These are phyloP conservation scores for Zangia roseola DNA, from an alignment of 768 basidiomycete genomes.

Conservation along the genomic window DNA sequence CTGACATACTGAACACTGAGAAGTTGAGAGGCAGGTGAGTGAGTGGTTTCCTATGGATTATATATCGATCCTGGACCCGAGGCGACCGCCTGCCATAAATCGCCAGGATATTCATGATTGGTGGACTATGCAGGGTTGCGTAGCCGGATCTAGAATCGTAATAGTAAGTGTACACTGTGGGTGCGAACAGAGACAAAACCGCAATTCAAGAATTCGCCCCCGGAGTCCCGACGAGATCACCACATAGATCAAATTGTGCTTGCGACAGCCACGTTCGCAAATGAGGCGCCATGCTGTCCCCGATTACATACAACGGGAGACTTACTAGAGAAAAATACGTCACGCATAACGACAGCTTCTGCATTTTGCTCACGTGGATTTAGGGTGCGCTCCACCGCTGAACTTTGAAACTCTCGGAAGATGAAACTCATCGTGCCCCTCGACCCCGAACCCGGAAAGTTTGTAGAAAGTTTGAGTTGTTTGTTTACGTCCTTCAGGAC, in stretches of 20 bases:
- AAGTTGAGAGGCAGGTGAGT: neutral
- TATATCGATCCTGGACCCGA: conserved; percentile 4
- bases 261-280: conserved; percentile 20
- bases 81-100: conserved; percentile 13
- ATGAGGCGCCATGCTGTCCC: conserved; percentile 17
- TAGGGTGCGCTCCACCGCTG: neutral
- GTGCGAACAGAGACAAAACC: neutral
- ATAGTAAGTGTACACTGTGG: neutral
- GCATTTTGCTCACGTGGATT: neutral
- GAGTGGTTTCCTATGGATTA: neutral
- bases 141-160: conserved; percentile 8
- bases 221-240: neutral
- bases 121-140: neutral
- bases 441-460: no score
- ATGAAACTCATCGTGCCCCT: neutral
- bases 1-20: conserved; percentile 6
- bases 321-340: neutral
- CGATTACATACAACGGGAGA: conserved; percentile 2
- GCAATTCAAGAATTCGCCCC: neutral
- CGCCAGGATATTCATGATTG: neutral
- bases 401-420: neutral
- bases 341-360: neutral
- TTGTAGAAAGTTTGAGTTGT: neutral
- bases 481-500: neutral
- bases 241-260: neutral